Conservation (phyloP, 108 stramenopile species). For the Skeletonema tropicum region DNA sequence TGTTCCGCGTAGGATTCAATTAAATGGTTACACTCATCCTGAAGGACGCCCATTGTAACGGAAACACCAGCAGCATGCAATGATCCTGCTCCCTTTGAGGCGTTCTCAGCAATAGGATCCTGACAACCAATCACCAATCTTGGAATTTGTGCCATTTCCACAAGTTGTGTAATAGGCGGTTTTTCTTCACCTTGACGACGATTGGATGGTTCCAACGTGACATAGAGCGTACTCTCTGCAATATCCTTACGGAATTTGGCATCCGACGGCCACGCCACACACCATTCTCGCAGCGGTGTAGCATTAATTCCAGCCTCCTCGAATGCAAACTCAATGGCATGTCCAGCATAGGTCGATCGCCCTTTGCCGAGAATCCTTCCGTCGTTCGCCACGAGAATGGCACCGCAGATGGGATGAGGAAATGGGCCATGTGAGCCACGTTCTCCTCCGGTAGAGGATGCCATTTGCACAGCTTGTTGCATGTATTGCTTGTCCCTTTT, state of each 20-base stretch:
- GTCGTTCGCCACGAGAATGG: slow-evolving; percentile 64
- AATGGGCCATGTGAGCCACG: slow-evolving; percentile 50
- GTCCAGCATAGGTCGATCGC: slow-evolving; percentile 53
- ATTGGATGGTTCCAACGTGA: slow-evolving; percentile 75
- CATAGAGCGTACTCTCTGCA: slow-evolving; percentile 66
- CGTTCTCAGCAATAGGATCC: slow-evolving; percentile 67
- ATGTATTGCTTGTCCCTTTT: slow-evolving; percentile 49
- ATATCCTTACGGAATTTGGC: slow-evolving; percentile 59
- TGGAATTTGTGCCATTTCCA: slow-evolving; percentile 62
- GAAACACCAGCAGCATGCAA: slow-evolving; percentile 70
- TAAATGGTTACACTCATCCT: slow-evolving; percentile 58
- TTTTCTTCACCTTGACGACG: slow-evolving; percentile 63
- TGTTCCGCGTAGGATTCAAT: slow-evolving; percentile 62
- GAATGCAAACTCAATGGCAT: slow-evolving; percentile 66
- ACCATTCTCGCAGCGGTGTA: slow-evolving; percentile 79
- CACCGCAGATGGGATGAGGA: slow-evolving; percentile 68
- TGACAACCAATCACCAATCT: slow-evolving; percentile 83
- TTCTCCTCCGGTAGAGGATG: slow-evolving; percentile 40
- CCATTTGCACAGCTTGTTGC: slow-evolving; percentile 47
- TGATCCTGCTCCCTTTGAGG: slow-evolving; percentile 62
- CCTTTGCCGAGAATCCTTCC: slow-evolving; percentile 70
- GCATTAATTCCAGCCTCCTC: slow-evolving; percentile 64
- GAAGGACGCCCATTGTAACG: slow-evolving; percentile 64
- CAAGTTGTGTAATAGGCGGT: slow-evolving; percentile 79
- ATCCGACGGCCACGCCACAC: slow-evolving; percentile 70